Base-by-base conservation (phyloP, 78 protist species). In the Dictyostelium firmibasis region DNA sequence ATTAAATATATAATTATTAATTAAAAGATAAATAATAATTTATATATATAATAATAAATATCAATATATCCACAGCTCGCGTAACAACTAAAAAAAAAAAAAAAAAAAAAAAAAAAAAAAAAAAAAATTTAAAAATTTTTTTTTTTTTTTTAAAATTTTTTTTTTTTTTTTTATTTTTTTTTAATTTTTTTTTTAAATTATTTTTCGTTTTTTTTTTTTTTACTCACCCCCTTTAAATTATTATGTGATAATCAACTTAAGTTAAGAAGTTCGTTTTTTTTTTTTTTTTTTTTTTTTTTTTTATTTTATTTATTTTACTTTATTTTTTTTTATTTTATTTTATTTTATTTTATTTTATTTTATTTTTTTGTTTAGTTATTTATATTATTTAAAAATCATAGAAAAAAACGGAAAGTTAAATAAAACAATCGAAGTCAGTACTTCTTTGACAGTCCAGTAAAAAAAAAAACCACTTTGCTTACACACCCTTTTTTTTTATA, bases 121-220 rank as follows among this genome's bases (percentile, higher is more conserved):
- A n/a, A n/a, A n/a, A n/a, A n/a, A n/a, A n/a, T n/a, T n/a, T n/a
- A n/a, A n/a, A n/a, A n/a, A n/a, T n/a, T n/a, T n/a, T n/a, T n/a
- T n/a, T n/a, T n/a, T n/a, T n/a, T 72, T 72, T 74, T 29, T 29
- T 47, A 41, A 81, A 81, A 81, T 53, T 13, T 81, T 81, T 81
- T 78, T 38, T 36, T 29, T 36, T 75, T 29, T 36, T 75, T 75
- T 36, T 3, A 74, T 69, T 29, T 69, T 69, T 29, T 69, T 25
- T 69, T 69, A 69, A 29, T 47, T 64, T 25, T 64, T 25, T 25
- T 64, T 64, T 64, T 23, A n/a, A n/a, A n/a, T n/a, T n/a, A n/a
- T 4, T 47, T 47, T 47, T 47, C 47, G 47, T 41, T 47, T 47
- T 47, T 47, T 47, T 47, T 47, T 47, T 47, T 47, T 11, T 47